Base-by-base conservation (phyloP, 805 yeast genomes). In the Starmerella gropengiesseri region DNA sequence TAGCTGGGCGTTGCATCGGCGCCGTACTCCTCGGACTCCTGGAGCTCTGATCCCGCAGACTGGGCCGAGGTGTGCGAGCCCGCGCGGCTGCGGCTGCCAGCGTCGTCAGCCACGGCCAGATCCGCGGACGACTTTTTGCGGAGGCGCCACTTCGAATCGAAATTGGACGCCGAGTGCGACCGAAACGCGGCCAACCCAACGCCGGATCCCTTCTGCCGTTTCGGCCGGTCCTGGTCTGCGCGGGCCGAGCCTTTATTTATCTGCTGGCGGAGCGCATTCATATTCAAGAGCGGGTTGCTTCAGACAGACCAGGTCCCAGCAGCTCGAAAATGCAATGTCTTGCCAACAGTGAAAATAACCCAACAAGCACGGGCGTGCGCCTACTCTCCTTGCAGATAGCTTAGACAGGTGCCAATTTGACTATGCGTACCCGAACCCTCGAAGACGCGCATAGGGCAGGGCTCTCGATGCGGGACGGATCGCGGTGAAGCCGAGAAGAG, bases 211-310 rank as follows among this genome's bases (percentile, higher is more conserved):
- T 22, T 23, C 12, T 20, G 37, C 18, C 37, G 27, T 17, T 34
- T 22, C 23, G 37, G 27, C 13, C 28, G 28, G n/a, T 34, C 29
- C 14, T 14, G 29, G 29, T 34, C 37, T 29, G n/a, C 37, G 16
- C 37, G 37, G 29, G 29, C 37, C 37, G 37, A 34, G 37, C 29
- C 23, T 13, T 34, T 34, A 11, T 14, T 23, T 28, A 34, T 34
- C 29, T 34, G 37, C 37, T 34, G 37, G 37, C 37, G 37, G 27
- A 34, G 29, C 29, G 37, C 37, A 23, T 34, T 34, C 37, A 34
- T 34, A n/a, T n/a, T n/a, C n/a, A n/a, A n/a, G n/a, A n/a, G n/a
- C n/a, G n/a, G n/a, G n/a, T n/a, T n/a, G n/a, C n/a, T n/a, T n/a
- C n/a, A n/a, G n/a, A n/a, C n/a, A n/a, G n/a, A n/a, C n/a, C n/a